Evolutionary conservation across 2,329 filamentous ascomycete genomes (phyloP).

Genomic region (Periconia sp.): DNA sequence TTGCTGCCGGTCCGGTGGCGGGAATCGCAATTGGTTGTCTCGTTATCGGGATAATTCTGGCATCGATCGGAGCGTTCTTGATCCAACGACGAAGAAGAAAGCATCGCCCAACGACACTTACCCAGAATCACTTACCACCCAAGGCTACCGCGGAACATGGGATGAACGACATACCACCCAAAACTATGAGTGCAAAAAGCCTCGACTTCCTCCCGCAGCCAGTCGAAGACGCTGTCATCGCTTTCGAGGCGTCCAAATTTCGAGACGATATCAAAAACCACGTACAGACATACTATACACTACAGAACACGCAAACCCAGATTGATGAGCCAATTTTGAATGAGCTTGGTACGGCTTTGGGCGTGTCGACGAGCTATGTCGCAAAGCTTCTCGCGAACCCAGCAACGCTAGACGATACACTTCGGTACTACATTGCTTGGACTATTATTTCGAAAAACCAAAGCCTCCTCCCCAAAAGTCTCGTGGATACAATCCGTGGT

Average conservation of each 20-base stretch:
- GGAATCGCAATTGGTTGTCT: slow-evolving; percentile 7
- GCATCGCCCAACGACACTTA: neutral
- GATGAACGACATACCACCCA: neutral
- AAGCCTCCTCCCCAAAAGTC: too few species aligned
- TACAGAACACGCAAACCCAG: neutral
- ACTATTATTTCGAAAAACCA: slow-evolving; percentile 7
- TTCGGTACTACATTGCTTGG: slow-evolving; percentile 20
- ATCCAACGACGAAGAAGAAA: slow-evolving; percentile 15
- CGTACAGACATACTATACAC: slow-evolving; percentile 21
- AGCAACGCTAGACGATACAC: slow-evolving; percentile 11
- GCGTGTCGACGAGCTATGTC: slow-evolving; percentile 6
- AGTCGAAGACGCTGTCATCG: slow-evolving; percentile 22
- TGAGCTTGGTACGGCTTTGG: slow-evolving; percentile 11
- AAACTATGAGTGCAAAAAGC: slow-evolving; percentile 1
- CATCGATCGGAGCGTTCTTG: slow-evolving; percentile 11
- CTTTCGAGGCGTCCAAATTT: slow-evolving; percentile 20
- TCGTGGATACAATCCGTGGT: too few species aligned
- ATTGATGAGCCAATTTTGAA: neutral
- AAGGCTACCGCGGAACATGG: neutral
- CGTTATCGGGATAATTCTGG: slow-evolving; percentile 16
- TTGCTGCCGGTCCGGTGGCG: too few species aligned
- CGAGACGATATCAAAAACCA: slow-evolving; percentile 30
- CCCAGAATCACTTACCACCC: neutral
- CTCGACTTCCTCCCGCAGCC: slow-evolving; percentile 25
- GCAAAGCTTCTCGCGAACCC: slow-evolving; percentile 10